Evolutionary conservation across 2,329 filamentous ascomycete genomes (phyloP).

Genomic region (Diaporthe ampelina): DNA sequence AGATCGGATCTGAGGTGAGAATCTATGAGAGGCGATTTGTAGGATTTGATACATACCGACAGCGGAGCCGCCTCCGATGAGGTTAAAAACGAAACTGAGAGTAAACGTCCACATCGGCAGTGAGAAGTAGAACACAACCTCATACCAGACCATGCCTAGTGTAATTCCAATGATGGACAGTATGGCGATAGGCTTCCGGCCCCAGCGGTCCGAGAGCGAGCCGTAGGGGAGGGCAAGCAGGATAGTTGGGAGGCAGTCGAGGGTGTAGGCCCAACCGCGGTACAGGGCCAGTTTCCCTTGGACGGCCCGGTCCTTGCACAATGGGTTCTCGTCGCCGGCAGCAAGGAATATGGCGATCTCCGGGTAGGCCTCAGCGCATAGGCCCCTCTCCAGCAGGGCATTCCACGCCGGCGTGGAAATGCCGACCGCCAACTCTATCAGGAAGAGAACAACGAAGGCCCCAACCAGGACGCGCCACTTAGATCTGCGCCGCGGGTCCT

Average conservation of each 20-base stretch:
- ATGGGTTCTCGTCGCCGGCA: slow-evolving; percentile 53
- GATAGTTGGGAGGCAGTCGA: slow-evolving; percentile 62
- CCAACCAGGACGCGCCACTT: slow-evolving; percentile 48
- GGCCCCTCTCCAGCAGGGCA: slow-evolving; percentile 66
- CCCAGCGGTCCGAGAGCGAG: slow-evolving; percentile 62
- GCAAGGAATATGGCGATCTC: slow-evolving; percentile 50
- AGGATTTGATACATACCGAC: slow-evolving; percentile 46
- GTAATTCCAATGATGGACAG: slow-evolving; percentile 46
- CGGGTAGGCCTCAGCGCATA: slow-evolving; percentile 64
- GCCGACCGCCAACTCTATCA: slow-evolving; percentile 57
- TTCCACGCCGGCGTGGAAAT: slow-evolving; percentile 56
- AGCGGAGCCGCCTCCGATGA: slow-evolving; percentile 58
- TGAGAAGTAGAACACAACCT: slow-evolving; percentile 51
- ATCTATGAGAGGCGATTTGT: too few species aligned
- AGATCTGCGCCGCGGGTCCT: slow-evolving; percentile 43
- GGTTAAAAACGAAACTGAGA: slow-evolving; percentile 55
- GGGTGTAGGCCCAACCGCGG: slow-evolving; percentile 59
- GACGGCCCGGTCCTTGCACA: slow-evolving; percentile 64
- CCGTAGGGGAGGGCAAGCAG: slow-evolving; percentile 61
- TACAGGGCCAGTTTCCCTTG: slow-evolving; percentile 67
- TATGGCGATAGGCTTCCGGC: slow-evolving; percentile 61
- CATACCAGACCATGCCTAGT: slow-evolving; percentile 44
- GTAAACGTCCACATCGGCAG: slow-evolving; percentile 52
- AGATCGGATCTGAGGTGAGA: too few species aligned
- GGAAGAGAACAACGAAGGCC: slow-evolving; percentile 53